phyloP scores from a whole-genome alignment of 306 rosid species.

The Cyamopsis tetragonoloba region DNA sequence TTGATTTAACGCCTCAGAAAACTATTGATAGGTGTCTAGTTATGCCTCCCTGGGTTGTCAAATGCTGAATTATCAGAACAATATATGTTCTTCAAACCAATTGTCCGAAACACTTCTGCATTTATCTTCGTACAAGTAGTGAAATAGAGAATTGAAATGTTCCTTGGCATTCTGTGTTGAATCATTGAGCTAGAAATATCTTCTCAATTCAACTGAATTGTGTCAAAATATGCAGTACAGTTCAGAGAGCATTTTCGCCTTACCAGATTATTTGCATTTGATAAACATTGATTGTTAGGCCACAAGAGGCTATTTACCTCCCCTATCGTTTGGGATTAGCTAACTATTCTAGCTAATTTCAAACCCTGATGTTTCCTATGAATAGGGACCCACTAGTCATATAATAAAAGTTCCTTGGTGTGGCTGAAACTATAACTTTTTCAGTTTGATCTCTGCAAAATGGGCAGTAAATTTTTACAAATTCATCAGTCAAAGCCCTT shows the following conservation, averaged over 20 bases:
- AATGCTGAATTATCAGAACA: not conserved
- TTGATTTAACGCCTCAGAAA: not conserved
- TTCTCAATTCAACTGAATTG: not conserved
- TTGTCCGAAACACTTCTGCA: not conserved
- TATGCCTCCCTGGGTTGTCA: not conserved
- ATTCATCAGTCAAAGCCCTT: not conserved
- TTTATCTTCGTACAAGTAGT: not conserved
- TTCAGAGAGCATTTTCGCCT: not conserved
- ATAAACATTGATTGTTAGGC: not conserved
- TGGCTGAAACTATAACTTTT: not conserved
- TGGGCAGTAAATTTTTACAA: not conserved
- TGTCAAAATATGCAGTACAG: not conserved
- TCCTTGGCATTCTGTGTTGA: not conserved
- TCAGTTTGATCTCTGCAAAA: not conserved
- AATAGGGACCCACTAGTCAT: not conserved
- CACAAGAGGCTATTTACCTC: not conserved
- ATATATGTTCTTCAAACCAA: not conserved
- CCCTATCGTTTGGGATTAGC: not conserved
- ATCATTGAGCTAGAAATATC: not conserved
- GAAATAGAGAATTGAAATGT: slow-evolving; percentile 2
- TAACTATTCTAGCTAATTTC: not conserved
- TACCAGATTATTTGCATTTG: not conserved
- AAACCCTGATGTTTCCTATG: not conserved
- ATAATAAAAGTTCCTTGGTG: not conserved
- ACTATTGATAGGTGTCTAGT: not conserved